Base-by-base conservation (phyloP, 192 early-diverging fungal species). In the Entomortierella beljakovae region DNA sequence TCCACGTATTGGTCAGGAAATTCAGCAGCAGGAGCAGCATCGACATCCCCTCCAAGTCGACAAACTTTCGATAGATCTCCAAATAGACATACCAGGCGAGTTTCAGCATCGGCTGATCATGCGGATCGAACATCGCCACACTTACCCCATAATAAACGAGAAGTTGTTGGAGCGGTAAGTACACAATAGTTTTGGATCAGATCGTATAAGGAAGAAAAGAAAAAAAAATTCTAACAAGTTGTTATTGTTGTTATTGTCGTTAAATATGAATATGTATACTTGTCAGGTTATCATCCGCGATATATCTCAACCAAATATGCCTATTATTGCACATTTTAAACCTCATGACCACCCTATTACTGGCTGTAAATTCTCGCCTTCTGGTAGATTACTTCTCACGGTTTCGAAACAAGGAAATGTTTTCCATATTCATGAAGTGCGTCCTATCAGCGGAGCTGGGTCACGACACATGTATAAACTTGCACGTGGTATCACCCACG, bases 401-500 rank as follows among this genome's bases (percentile, higher is more conserved):
- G 88, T 89, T 0, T 93, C 93, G 9, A 85, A 72, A 18, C 86
- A 90, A 64, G 94, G 88, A n/a, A 90, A 89, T 48, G 91, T 88
- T 11, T 92, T 94, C 68, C 90, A 92, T 46, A 69, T 94, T 4
- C 94, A 90, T 80, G 81, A 87, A 29, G 58, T 94, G 16, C 68
- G 55, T 9, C 82, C 81, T 48, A 52, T 35, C 42, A 65, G 46
- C 2, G 59, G 67, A 48, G 57, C 63, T 32, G 81, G 81, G 15
- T 74, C 72, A 13, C 64, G 81, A 9, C 88, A 87, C 70, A 34
- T 95, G 8, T 95, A 94, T 61, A 87, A 87, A 43, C 84, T 94
- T 34, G 85, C 93, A n/a, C 87, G 94, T 20, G 94, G 94, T 9
- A 91, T 88, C 63, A 95, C 94, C 0, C 82, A 89, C 56, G 94